These are phyloP conservation scores for California macrophylla DNA, from an alignment of 441 rosid genomes.

Conservation along the genomic window DNA sequence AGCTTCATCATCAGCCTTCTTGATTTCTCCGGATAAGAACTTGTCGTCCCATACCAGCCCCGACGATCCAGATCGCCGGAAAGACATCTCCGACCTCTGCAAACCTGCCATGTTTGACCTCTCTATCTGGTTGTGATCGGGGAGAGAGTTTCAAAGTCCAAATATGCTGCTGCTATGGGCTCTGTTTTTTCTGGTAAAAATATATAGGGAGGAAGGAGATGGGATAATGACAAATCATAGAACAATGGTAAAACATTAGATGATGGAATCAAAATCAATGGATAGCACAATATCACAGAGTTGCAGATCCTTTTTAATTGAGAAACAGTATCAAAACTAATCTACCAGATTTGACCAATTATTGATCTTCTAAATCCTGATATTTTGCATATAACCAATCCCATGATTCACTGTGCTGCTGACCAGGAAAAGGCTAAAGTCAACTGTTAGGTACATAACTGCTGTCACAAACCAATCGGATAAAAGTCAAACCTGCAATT, in stretches of 20 bases:
- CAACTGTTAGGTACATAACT: background rate
- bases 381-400: background rate
- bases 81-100: constrained; percentile 48
- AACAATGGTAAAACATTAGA: constrained; percentile 7
- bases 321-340: background rate
- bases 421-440: background rate
- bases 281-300: background rate
- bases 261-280: constrained; percentile 9
- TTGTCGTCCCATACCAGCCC: constrained; percentile 54
- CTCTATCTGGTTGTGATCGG: background rate
- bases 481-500: background rate
- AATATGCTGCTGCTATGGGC: background rate
- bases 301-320: background rate
- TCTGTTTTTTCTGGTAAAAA: background rate
- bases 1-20: background rate
- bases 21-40: constrained; percentile 31
- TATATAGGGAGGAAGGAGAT: background rate
- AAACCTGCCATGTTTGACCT: constrained; percentile 26
- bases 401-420: background rate
- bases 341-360: background rate
- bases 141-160: constrained; percentile 6
- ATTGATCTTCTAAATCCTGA: background rate
- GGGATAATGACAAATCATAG: constrained; percentile 19
- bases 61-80: constrained; percentile 58
- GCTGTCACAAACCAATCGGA: background rate